Base-by-base conservation (phyloP, 768 basidiomycete genomes). In the Boletus tomentosulus region DNA sequence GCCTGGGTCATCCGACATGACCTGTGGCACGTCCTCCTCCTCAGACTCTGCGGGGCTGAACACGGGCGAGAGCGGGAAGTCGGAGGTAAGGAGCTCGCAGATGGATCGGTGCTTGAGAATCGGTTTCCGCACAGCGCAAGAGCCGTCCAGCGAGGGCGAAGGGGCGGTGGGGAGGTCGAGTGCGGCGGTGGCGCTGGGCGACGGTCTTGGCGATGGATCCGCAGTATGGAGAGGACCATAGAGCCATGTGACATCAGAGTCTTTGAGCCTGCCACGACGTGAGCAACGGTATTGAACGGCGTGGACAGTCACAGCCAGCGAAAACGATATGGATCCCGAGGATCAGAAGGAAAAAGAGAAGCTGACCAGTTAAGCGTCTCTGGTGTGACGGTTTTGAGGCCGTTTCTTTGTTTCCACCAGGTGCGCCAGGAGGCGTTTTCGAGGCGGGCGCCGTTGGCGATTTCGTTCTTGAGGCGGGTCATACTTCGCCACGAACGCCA, bases 361-460 rank as follows among this genome's bases (percentile, higher is more conserved):
- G 71, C 88, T 64, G 65, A 98, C 96, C 96, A 99, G 71, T 99
- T 99, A 62, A 99, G 83, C 4, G 95, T 97, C 76, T 99, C 97
- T 54, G 96, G 96, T 25, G 86, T 89, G 68, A 99, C 80, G 0
- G 96, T 99, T 76, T 87, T 91, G 57, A 99, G 81, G 60, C 94
- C 90, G 64, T 97, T 97, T 57, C 96, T 78, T 80, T 98, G 95
- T 74, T 98, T 98, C 87, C 95, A 98, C 96, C 96, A 99, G 1
- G 95, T 98, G 39, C 96, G 77, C 96, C 96, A 99, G 56, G 89
- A 92, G 9, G 97, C 97, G 65, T 99, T 99, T 78, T 99, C 97
- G 53, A 99, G 82, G 46, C 96, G 78, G 46, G 88, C 78, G 45
- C 96, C 96, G 68, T 99, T 98, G 6, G 92, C 84, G 66, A 99